These are phyloP conservation scores for Silene conica DNA, from an alignment of 148 eudicot species.

Conservation along the genomic window DNA sequence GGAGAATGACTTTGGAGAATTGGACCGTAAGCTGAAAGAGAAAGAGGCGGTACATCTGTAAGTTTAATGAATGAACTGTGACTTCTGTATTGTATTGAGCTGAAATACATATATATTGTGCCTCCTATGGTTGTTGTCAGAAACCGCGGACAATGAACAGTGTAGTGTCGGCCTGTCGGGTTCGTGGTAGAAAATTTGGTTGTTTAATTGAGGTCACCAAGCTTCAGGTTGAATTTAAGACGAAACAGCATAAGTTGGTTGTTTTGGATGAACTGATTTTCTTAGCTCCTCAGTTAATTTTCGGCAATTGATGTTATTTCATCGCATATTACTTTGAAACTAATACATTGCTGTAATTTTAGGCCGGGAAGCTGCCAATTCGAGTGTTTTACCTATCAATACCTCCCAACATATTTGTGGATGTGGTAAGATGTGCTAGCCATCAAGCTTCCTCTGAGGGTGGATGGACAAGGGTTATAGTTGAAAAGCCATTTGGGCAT, in stretches of 20 bases:
- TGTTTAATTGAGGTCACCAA: background rate
- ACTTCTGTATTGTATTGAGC: background rate
- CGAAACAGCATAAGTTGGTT: background rate
- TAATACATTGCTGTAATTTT: slow-evolving; percentile 9
- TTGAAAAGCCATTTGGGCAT: slow-evolving; percentile 93
- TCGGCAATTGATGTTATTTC: too few relatives aligned
- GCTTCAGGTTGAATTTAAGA: background rate
- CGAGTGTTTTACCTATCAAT: slow-evolving; percentile 82
- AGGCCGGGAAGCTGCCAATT: slow-evolving; percentile 60
- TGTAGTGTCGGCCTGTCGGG: background rate
- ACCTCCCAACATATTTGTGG: slow-evolving; percentile 77
- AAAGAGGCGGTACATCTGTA: slow-evolving; percentile 49
- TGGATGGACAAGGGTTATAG: slow-evolving; percentile 90
- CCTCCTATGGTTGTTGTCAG: background rate
- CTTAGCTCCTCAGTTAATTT: background rate
- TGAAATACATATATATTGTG: slow-evolving; percentile 4
- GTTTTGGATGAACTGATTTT: background rate
- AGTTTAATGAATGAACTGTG: background rate
- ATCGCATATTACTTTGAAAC: background rate
- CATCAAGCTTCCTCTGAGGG: slow-evolving; percentile 50
- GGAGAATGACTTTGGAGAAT: slow-evolving; percentile 47
- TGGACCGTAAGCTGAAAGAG: slow-evolving; percentile 55
- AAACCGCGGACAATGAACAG: background rate
- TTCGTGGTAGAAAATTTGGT: background rate
- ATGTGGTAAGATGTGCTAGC: slow-evolving; percentile 67